Conservation (phyloP, 306 rosid genomes). For the Quercus mongolica region DNA sequence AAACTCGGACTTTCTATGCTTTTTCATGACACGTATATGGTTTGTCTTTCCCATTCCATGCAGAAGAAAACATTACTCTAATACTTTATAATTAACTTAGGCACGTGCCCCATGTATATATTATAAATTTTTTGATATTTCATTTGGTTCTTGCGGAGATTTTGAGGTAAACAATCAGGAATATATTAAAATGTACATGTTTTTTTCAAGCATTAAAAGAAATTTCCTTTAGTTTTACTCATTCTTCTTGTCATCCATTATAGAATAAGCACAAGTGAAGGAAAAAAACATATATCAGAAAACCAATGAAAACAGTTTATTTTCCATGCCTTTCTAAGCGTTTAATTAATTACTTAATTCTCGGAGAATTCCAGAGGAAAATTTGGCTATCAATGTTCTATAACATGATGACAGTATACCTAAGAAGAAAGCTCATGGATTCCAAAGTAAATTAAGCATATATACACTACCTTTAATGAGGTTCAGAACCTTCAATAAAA, state of each 20-base stretch:
- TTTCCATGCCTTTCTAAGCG: neutral
- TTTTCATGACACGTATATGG: slow-evolving; percentile 33
- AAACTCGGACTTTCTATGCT: slow-evolving; percentile 55
- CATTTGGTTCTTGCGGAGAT: neutral
- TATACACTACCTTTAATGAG: neutral
- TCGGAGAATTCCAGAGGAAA: neutral
- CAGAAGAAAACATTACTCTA: slow-evolving; percentile 5
- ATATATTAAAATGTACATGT: neutral
- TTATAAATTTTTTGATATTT: neutral
- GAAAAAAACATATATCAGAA: neutral
- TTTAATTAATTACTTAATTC: neutral
- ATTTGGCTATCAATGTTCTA: neutral
- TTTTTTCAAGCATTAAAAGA: neutral
- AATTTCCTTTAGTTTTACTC: neutral
- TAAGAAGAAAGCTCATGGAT: neutral
- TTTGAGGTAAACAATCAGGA: neutral
- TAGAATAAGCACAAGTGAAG: neutral
- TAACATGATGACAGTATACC: neutral
- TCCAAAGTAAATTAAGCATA: neutral
- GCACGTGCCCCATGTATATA: neutral
- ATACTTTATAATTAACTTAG: neutral
- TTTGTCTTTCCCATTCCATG: slow-evolving; percentile 19
- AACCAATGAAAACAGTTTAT: neutral
- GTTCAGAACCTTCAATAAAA: neutral
- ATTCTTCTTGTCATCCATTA: neutral